Base-by-base conservation (phyloP, 371 early-diverging fungal species). In the Blakeslea trispora region DNA sequence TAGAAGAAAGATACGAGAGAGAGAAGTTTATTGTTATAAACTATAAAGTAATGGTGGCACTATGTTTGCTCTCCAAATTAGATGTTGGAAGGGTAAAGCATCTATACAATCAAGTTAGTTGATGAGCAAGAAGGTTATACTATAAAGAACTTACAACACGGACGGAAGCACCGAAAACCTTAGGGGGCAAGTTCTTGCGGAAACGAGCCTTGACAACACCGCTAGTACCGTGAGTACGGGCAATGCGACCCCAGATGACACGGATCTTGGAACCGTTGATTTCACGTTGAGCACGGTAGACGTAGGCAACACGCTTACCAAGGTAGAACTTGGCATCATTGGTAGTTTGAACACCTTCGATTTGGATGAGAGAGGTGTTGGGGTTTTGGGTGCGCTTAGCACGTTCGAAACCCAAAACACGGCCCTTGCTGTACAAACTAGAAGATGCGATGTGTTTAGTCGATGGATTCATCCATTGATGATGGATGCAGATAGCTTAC, bases 371-470 rank as follows among this genome's bases (percentile, higher is more conserved):
- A 60, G 95, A 88, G 66, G 90, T 90, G 84, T 91, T 84, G 71
- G 88, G 88, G 80, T 85, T 83, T 80, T 90, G 88, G 84, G 81
- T 92, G 76, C 89, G 89, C 91, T 91, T 91, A 56, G 90, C 81
- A 74, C 96, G 93, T 81, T 88, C 85, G 89, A 75, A 92, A 64
- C 95, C 95, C 74, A 94, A 88, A 79, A 94, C 85, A 74, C 93
- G 92, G 77, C 91, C 97, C 84, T 94, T 94, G 79, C 89, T 86
- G 91, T 94, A 95, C 72, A 96, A 89, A 83, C 97, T 96, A 78
- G 11, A 37, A 14, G 2, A 37, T 7, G 37, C 1, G 14, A 13
- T n/a, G 14, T 7, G 37, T 13, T 37, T 11, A 37, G 37, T 57
- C 41, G 31, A 57, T 35, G 23, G 31, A 24, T 44, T 18, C 14